A percentile compares a stretch with the other conserved stretches of the same genome.
phyloP scores from a whole-genome alignment of 768 basidiomycete species.

The Lactifluus pinguis region DNA sequence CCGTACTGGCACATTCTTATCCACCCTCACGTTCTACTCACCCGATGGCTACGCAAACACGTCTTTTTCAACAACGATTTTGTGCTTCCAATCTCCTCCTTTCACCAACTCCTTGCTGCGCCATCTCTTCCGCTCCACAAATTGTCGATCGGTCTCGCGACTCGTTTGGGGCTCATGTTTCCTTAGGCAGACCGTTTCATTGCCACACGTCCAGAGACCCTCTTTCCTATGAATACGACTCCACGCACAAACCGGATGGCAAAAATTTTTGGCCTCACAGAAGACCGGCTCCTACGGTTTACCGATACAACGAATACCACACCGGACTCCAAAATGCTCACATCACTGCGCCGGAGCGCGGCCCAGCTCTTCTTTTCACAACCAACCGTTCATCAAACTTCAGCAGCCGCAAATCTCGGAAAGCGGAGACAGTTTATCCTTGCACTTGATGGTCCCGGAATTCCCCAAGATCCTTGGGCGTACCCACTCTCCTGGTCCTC shows the following conservation, averaged over 20 bases:
- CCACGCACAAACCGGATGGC: conserved; percentile 62
- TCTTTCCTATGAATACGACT: conserved; percentile 49
- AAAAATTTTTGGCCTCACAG: conserved; percentile 49
- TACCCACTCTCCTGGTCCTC: conserved; percentile 55
- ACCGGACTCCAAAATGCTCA: conserved; percentile 35
- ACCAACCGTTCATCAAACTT: conserved; percentile 30
- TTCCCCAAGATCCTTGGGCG: conserved; percentile 43
- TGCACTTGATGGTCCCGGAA: conserved; percentile 57
- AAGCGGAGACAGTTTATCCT: conserved; percentile 45
- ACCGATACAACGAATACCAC: conserved; percentile 30
- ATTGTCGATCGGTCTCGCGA: not conserved
- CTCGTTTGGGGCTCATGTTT: not conserved
- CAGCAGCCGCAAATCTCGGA: conserved; percentile 50
- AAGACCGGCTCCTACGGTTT: conserved; percentile 47
- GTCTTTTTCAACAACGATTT: conserved; percentile 3
- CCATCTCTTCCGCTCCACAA: not conserved
- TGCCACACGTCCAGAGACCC: conserved; percentile 39
- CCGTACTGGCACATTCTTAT: not conserved
- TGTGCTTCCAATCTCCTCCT: not conserved
- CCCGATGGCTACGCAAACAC: not conserved
- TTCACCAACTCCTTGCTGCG: not conserved
- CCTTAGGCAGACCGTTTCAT: conserved; percentile 55
- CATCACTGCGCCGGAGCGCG: conserved; percentile 43
- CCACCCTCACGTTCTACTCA: not conserved
- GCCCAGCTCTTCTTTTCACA: conserved; percentile 39